A percentile compares a stretch with the other conserved stretches of the same genome.
Evolutionary conservation across 768 basidiomycete species (phyloP).

Genomic region (Boletus subparvulus): DNA sequence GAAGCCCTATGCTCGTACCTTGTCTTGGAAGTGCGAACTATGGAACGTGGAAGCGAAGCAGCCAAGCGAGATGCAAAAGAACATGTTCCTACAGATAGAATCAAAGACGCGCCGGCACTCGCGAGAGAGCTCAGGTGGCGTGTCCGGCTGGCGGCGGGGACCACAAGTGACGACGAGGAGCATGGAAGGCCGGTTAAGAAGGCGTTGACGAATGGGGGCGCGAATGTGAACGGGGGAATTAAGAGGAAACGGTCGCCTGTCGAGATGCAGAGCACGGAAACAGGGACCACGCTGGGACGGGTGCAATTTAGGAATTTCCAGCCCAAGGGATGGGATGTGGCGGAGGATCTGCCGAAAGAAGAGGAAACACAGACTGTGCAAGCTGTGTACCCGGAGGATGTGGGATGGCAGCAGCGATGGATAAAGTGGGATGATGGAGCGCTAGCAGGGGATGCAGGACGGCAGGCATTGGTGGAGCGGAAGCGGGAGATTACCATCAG

Average conservation of each 20-base stretch:
- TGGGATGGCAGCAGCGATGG: constrained; percentile 50
- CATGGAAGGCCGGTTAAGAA: constrained; percentile 26
- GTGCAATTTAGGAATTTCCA: constrained; percentile 62
- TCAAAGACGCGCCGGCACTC: constrained; percentile 78
- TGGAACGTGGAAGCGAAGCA: constrained; percentile 70
- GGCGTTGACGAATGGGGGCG: constrained; percentile 28
- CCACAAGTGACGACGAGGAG: constrained; percentile 69
- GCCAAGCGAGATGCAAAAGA: constrained; percentile 79
- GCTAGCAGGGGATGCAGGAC: constrained; percentile 30
- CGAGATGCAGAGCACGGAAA: constrained; percentile 11
- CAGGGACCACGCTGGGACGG: constrained; percentile 17
- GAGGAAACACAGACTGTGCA: constrained; percentile 40
- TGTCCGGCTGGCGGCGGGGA: constrained; percentile 57
- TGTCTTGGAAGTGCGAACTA: constrained; percentile 66
- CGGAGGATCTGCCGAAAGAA: constrained; percentile 44
- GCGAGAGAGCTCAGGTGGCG: constrained; percentile 89
- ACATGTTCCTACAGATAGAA: constrained; percentile 74
- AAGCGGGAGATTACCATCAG: constrained; percentile 53
- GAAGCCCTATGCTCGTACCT: constrained; percentile 74
- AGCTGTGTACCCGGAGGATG: constrained; percentile 40
- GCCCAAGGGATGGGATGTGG: constrained; percentile 64
- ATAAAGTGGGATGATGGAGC: constrained; percentile 29
- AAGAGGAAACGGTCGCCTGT: constrained; percentile 42
- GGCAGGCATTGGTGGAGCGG: constrained; percentile 42
- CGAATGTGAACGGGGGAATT: constrained; percentile 21